Evolutionary conservation across 352 stramenopile genomes (phyloP), one percentile per base, ranked within the genome.

Genomic region (Phytophthora foliorum): DNA sequence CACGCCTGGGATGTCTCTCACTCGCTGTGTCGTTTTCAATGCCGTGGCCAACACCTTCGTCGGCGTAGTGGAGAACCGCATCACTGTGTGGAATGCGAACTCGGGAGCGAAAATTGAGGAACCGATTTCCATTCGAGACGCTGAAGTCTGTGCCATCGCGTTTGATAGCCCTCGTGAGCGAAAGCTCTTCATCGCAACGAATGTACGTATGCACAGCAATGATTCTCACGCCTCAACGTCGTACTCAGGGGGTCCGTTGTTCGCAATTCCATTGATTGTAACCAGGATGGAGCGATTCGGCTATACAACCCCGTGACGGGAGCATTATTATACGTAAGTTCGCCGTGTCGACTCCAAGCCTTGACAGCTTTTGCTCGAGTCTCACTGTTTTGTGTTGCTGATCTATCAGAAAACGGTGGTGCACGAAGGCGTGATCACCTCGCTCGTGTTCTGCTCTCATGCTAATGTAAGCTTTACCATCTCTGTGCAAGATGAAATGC

Each of bases 291-390:
- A 27, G 62, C 64, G 9, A 86, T 93, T 69, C 66, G 76, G 6
- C 55, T 91, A 46, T 93, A 89, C 49, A 93, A 93, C n/a, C 82
- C 81, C 1, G 83, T 89, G 24, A 92, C 84, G 0, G 84, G 80
- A 14, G 68, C 68, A 29, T 61, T 89, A 39, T 53, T 92, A 44
- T 74, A 72, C 46, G 84, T 89, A 75, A 24, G 57, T 42, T 31
- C 16, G 10, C 13, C n/a, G n/a, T 6, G 9, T 21, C 8, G 21
- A 24, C 25, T 54, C 1, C 27, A 27, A 39, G 3, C 31, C 34
- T 39, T 14, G 11, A 17, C 7, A 24, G 17, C 5, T 49, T 39
- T 29, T 39, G 5, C 27, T 39, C 32, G 9, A n/a, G 6, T 36
- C 25, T 58, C n/a, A 21, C 24, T 50, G 24, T 27, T 41, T 24